phyloP scores from a whole-genome alignment of 352 stramenopile genomes.

The Phytopythium litorale region DNA sequence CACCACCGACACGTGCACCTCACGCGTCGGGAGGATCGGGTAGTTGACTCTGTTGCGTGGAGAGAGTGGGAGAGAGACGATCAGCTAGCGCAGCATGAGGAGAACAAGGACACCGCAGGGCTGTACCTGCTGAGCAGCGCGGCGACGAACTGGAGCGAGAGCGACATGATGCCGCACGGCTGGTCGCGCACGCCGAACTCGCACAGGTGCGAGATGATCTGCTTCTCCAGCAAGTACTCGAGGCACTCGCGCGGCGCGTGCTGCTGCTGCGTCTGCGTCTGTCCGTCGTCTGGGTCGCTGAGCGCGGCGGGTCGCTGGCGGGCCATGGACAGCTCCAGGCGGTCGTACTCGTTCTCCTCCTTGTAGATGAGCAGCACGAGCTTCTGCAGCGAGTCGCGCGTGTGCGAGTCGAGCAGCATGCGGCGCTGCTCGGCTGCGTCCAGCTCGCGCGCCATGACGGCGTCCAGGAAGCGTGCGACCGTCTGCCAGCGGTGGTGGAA shows the following conservation, averaged over 20 bases:
- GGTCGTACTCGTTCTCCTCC: conserved; percentile 76
- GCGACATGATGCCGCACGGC: conserved; percentile 81
- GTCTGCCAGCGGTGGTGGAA: conserved; percentile 84
- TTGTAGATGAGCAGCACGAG: conserved; percentile 85
- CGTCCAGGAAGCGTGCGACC: conserved; percentile 73
- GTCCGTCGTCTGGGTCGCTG: conserved; percentile 15
- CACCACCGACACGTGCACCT: conserved; percentile 79
- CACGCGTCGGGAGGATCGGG: conserved; percentile 72
- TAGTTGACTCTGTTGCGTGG: conserved; percentile 56
- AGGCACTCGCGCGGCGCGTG: conserved; percentile 60
- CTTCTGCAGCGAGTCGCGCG: conserved; percentile 78
- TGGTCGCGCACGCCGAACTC: conserved; percentile 66
- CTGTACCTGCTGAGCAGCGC: conserved; percentile 56
- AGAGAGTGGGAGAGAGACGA: too few relatives aligned
- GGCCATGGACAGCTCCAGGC: conserved; percentile 53
- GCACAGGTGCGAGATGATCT: conserved; percentile 78
- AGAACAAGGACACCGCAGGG: not conserved
- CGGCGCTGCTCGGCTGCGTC: conserved; percentile 69
- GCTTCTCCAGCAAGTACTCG: conserved; percentile 82
- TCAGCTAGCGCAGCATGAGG: not conserved
- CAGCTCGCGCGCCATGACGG: conserved; percentile 58
- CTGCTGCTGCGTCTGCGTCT: conserved; percentile 17
- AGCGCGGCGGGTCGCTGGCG: conserved; percentile 19
- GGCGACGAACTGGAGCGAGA: conserved; percentile 79
- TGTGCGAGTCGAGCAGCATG: conserved; percentile 75